Evolutionary conservation across 192 early-diverging fungal species (phyloP).

Genomic region (Geosiphon pyriformis): DNA sequence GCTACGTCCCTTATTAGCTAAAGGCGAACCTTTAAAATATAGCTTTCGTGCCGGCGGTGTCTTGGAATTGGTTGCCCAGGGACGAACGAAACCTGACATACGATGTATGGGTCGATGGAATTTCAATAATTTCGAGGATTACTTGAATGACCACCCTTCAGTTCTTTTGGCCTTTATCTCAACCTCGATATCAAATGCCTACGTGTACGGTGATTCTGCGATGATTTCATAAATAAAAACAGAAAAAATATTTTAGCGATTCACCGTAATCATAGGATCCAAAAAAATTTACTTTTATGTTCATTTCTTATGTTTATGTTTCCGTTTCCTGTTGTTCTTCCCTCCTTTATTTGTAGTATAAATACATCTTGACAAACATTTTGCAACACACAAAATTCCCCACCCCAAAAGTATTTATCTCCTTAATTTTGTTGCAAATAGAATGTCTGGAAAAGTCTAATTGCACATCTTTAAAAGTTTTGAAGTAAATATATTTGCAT

Average conservation of each 20-base stretch:
- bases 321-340: too few relatives aligned
- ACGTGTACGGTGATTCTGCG: background rate
- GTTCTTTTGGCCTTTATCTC: constrained; percentile 2
- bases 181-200: background rate
- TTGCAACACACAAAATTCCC: background rate
- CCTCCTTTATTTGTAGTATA: background rate
- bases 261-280: background rate
- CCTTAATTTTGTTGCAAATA: too few relatives aligned
- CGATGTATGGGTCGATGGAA: constrained; percentile 4
- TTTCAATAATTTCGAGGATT: background rate
- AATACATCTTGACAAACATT: background rate
- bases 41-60: constrained; percentile 11
- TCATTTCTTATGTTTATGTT: too few relatives aligned
- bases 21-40: background rate
- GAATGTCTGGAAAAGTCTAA: too few relatives aligned
- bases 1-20: background rate
- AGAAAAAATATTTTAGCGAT: background rate
- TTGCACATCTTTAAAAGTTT: too few relatives aligned
- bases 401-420: background rate
- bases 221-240: background rate
- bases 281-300: background rate
- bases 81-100: constrained; percentile 1
- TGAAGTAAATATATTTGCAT: too few relatives aligned
- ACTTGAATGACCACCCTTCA: background rate
- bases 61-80: background rate